phyloP scores from a whole-genome alignment of 1,284 basidiomycete genomes.

The Austroboletus niveus region DNA sequence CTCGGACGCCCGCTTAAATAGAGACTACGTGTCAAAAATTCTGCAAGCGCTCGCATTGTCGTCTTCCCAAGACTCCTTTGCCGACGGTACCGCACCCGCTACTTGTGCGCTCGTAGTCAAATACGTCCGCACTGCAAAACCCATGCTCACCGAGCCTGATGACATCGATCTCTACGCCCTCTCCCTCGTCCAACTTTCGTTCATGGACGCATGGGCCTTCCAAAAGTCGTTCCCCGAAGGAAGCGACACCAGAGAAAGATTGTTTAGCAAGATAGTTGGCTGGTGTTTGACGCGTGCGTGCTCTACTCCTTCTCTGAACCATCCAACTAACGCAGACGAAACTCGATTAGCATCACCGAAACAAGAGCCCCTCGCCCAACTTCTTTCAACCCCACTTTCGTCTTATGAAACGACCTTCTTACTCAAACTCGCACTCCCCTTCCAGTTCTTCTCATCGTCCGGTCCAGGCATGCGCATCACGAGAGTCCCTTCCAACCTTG shows the following conservation, averaged over 20 bases:
- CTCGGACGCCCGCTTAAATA: slow-evolving; percentile 68
- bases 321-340: neutral
- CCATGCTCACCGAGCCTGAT: slow-evolving; percentile 58
- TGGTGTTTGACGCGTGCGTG: slow-evolving; percentile 70
- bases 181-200: slow-evolving; percentile 60
- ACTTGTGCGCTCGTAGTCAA: slow-evolving; percentile 50
- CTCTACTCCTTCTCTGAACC: neutral
- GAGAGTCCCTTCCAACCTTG: slow-evolving; percentile 24
- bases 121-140: slow-evolving; percentile 70
- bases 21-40: slow-evolving; percentile 74
- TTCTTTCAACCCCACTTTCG: slow-evolving; percentile 63
- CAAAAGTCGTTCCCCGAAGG: slow-evolving; percentile 64
- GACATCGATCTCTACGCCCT: slow-evolving; percentile 67
- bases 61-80: slow-evolving; percentile 41
- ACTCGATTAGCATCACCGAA: slow-evolving; percentile 53
- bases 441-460: slow-evolving; percentile 27
- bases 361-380: slow-evolving; percentile 50
- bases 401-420: slow-evolving; percentile 59
- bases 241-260: slow-evolving; percentile 47
- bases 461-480: neutral
- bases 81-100: slow-evolving; percentile 8
- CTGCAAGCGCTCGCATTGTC: slow-evolving; percentile 61
- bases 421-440: slow-evolving; percentile 57
- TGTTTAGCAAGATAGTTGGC: slow-evolving; percentile 60
- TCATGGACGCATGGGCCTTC: slow-evolving; percentile 71